Base-by-base conservation (phyloP, 345 rosid species). In the Aurinia saxatilis region DNA sequence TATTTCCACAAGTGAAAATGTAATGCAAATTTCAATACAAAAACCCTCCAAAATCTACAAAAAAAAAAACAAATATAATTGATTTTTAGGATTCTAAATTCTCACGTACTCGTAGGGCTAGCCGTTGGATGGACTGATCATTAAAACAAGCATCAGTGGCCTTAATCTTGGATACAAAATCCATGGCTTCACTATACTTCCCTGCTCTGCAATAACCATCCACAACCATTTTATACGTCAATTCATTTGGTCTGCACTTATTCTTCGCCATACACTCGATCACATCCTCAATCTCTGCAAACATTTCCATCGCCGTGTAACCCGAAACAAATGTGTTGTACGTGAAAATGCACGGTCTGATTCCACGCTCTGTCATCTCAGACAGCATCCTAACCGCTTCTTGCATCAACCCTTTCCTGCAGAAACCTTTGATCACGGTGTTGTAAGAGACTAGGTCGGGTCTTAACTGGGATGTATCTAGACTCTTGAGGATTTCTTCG, bases 391-490 rank as follows among this genome's bases (percentile, higher is more conserved):
- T 83, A 7, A 91, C 67, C 34, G 95, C 90, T 54, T 91, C 95
- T 62, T 86, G 81, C 88, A 91, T 84, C 47, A 86, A 80, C 56
- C 95, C 90, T 79, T 70, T 74, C 50, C 96, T 75, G 77, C 98
- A 91, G 73, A 91, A 91, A 9, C 90, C 96, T 78, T 91, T 91
- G 50, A 91, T 88, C 67, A 91, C 92, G 10, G 96, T 91, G 69
- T 91, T 91, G 73, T 82, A 91, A 2, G 98, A 88, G 44, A 91
- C 82, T 2, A 86, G 79, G 71, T 88, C 96, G 0, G 96, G 88
- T 66, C 61, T 78, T 13, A 74, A 60, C 16, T 86, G 81, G 0
- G 84, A 73, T 7, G 29, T 73, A 5, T 72, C 67, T 51, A 91
- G 62, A 35, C 60, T 76, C 68, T 57, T 79, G 10, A 91, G 85